These are phyloP conservation scores for Oryza brachyantha DNA, from an alignment of 176 grass and related monocot genomes.

Conservation along the genomic window DNA sequence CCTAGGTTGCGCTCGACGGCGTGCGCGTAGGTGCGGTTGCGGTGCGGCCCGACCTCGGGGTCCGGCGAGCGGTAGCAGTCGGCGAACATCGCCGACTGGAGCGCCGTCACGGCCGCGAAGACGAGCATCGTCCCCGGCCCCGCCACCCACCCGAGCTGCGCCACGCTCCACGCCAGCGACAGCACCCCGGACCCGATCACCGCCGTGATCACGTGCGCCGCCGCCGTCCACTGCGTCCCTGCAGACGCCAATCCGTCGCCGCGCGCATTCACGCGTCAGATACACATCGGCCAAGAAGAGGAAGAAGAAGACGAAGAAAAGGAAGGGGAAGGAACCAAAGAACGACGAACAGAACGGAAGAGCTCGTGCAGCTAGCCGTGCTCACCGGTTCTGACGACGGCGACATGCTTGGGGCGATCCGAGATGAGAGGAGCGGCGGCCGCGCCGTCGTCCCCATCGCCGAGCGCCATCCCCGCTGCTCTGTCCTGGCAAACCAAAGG, in stretches of 20 bases:
- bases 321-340: not conserved
- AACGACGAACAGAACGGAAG: too few relatives aligned
- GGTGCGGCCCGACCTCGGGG: slow-evolving; percentile 65
- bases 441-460: slow-evolving; percentile 18
- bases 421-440: slow-evolving; percentile 38
- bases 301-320: not conserved
- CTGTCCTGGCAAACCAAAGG: not conserved
- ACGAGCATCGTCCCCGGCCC: slow-evolving; percentile 76
- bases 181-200: slow-evolving; percentile 93
- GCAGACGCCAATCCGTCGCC: not conserved
- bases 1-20: slow-evolving; percentile 84
- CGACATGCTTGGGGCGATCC: slow-evolving; percentile 12
- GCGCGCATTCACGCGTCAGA: not conserved
- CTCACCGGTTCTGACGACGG: slow-evolving; percentile 39
- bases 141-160: slow-evolving; percentile 91
- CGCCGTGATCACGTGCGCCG: slow-evolving; percentile 89
- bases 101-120: slow-evolving; percentile 79
- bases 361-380: not conserved
- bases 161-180: slow-evolving; percentile 92
- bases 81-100: slow-evolving; percentile 73
- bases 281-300: not conserved
- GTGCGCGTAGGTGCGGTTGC: slow-evolving; percentile 83
- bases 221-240: slow-evolving; percentile 87
- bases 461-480: slow-evolving; percentile 37
- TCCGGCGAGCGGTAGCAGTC: slow-evolving; percentile 94